Conservation (phyloP, 768 basidiomycete genomes). For the Serpula lacrymans region DNA sequence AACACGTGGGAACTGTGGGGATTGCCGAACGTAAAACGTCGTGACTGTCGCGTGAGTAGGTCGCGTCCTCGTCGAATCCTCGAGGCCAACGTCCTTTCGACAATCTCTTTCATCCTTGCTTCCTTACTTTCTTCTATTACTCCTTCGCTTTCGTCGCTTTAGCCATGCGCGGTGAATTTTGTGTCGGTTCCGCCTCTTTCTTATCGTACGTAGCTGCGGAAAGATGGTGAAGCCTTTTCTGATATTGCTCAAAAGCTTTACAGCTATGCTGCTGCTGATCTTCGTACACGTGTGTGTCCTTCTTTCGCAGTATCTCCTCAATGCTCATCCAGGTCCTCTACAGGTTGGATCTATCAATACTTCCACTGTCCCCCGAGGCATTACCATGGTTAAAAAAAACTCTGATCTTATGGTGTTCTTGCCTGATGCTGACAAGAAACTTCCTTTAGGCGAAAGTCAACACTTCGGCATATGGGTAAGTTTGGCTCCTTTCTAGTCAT, state of each 20-base stretch:
- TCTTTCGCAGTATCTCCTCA: conserved; percentile 10
- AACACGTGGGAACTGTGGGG: conserved; percentile 9
- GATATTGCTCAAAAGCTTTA: conserved; percentile 15
- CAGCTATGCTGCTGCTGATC: conserved; percentile 58
- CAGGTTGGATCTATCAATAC: conserved; percentile 85
- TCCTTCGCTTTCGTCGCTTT: conserved; percentile 16
- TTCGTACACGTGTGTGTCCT: conserved; percentile 68
- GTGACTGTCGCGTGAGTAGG: conserved; percentile 16
- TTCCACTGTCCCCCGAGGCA: conserved; percentile 63
- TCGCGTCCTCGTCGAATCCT: conserved; percentile 19
- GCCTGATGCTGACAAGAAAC: conserved; percentile 13
- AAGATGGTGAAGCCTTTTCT: no score
- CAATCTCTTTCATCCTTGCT: conserved; percentile 9
- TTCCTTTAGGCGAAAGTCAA: conserved; percentile 59
- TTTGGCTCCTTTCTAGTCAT: neutral
- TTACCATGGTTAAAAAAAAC: conserved; percentile 52
- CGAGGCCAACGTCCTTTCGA: conserved; percentile 18
- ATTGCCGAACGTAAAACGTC: neutral
- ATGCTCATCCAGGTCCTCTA: conserved; percentile 18
- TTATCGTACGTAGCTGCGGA: conserved; percentile 53
- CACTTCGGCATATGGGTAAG: conserved; percentile 69
- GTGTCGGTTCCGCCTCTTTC: conserved; percentile 67
- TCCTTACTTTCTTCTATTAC: conserved; percentile 16
- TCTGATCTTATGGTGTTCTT: conserved; percentile 3
- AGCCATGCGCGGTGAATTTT: conserved; percentile 71